A percentile compares a stretch with the other conserved stretches of the same genome.
phyloP scores from a whole-genome alignment of 129 eudicot species.

The Escallonia rubra region DNA sequence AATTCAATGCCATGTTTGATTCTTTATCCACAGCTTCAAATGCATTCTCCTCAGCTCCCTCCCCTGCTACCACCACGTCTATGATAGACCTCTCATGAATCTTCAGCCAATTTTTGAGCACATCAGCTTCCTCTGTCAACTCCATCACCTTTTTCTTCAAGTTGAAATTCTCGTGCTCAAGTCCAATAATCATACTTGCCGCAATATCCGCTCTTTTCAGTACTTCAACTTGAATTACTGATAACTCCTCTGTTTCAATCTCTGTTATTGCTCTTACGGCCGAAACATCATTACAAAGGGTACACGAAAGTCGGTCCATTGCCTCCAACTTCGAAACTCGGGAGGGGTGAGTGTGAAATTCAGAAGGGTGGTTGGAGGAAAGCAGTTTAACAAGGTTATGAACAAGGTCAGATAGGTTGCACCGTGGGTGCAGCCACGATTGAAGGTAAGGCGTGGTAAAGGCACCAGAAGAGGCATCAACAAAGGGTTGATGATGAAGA shows the following conservation, averaged over 20 bases:
- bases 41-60: conserved; percentile 26
- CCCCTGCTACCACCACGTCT: background rate
- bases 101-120: conserved; percentile 44
- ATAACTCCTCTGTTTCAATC: conserved; percentile 27
- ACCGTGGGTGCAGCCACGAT: conserved; percentile 34
- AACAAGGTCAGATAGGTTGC: conserved; percentile 37
- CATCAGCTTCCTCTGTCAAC: conserved; percentile 35
- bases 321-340: conserved; percentile 44
- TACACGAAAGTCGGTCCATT: conserved; percentile 46
- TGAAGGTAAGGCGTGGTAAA: conserved; percentile 36
- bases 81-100: conserved; percentile 22
- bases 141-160: conserved; percentile 32
- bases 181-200: conserved; percentile 18
- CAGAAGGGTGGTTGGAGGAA: conserved; percentile 27
- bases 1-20: conserved; percentile 31
- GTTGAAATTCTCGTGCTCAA: conserved; percentile 22
- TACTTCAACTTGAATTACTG: conserved; percentile 36
- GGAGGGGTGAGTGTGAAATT: conserved; percentile 26
- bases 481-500: conserved; percentile 45
- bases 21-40: conserved; percentile 40
- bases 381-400: conserved; percentile 43
- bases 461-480: conserved; percentile 40
- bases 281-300: conserved; percentile 41
- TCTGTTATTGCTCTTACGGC: conserved; percentile 15
- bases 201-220: conserved; percentile 24